Evolutionary conservation across 2,329 filamentous ascomycete genomes (phyloP), one percentile per base, ranked within the genome.

Genomic region (Ophiostoma populinum): DNA sequence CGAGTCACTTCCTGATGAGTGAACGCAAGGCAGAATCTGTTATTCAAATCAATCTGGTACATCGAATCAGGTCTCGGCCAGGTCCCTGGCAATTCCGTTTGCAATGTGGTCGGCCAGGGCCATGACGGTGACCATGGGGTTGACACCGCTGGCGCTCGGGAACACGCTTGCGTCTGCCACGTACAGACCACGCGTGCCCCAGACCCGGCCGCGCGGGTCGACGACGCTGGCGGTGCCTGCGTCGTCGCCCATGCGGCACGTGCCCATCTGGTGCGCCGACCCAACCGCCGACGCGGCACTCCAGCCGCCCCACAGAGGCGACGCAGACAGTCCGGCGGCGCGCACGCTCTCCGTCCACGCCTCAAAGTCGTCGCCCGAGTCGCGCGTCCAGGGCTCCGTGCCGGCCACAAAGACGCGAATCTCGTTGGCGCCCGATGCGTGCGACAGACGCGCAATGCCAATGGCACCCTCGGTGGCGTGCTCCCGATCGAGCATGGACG

Each of bases 251-350:
- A 86, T 87, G 3, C 77, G 62, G 47, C 76, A 81, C 8, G 71
- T 71, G 16, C 79, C 76, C 80, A 86, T 86, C 57, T 86, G 80
- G 53, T 87, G 80, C 13, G 80, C 80, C n/a, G 72, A 78, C 20
- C 62, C 56, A 46, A 71, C 80, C n/a, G 57, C 51, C 16, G 62
- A 58, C 20, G 62, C 56, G 0, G 69, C 67, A 13, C 62, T 59
- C 39, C 55, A 57, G 35, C 64, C 65, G 25, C 48, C 49, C 39
- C 38, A 42, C 9, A 43, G 10, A 2, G 27, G 5, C 16, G 41
- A 42, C 13, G 28, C 6, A 6, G 43, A 41, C n/a, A 28, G 10
- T 5, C 32, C 42, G 24, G 30, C 35, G 3, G 6, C n/a, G 37
- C 63, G 53, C 10, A 75, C 40, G 34, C 57, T 50, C 6, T 51